A percentile compares a stretch with the other conserved stretches of the same genome.
Conservation (phyloP, 2,329 filamentous ascomycete genomes). For the Bipolaris cookei region DNA sequence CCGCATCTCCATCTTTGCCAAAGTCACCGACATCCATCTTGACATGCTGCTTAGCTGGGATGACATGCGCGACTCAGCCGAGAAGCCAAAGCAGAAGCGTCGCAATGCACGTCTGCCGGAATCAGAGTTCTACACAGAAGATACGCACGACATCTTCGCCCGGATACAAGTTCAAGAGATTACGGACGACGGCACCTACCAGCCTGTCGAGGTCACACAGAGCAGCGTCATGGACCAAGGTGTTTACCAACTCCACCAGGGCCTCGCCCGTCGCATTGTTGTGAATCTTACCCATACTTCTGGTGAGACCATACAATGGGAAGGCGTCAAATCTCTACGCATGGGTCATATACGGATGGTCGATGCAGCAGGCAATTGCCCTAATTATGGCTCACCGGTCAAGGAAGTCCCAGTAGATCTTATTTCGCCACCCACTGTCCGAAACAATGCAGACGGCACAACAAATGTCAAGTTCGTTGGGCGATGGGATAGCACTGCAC, state of each 20-base stretch:
- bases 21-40: constrained; percentile 89
- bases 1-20: constrained; percentile 88
- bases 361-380: constrained; percentile 82
- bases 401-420: constrained; percentile 79
- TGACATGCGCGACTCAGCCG: constrained; percentile 84
- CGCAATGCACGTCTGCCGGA: constrained; percentile 78
- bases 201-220: constrained; percentile 91
- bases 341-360: constrained; percentile 83
- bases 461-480: constrained; percentile 84
- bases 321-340: constrained; percentile 76
- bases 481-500: constrained; percentile 95
- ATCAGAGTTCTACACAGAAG: constrained; percentile 89
- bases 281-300: constrained; percentile 92
- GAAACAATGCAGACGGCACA: constrained; percentile 88
- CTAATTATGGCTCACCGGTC: constrained; percentile 73
- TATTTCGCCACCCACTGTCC: constrained; percentile 77
- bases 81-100: constrained; percentile 63
- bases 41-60: constrained; percentile 99
- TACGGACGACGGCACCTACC: constrained; percentile 87
- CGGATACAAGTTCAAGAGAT: constrained; percentile 89
- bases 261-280: constrained; percentile 84
- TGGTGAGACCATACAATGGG: constrained; percentile 86
- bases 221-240: constrained; percentile 82
- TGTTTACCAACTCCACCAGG: constrained; percentile 93
- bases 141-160: constrained; percentile 90